Evolutionary conservation across 202 grass and related monocot genomes (phyloP), one percentile per base, ranked within the genome.

Genomic region (Schoenoplectus triqueter): DNA sequence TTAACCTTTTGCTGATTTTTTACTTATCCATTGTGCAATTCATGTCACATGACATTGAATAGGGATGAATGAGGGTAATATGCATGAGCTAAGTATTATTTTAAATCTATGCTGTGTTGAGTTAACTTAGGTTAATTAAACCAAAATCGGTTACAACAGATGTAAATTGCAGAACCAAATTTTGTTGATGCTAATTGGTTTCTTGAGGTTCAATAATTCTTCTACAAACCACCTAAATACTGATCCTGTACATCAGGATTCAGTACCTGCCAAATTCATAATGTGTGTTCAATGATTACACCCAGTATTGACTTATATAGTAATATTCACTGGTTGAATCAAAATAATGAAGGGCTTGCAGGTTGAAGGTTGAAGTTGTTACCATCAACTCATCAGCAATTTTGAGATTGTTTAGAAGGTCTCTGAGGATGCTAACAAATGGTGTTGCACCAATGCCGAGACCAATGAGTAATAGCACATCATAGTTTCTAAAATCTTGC

Each of bases 331-430:
- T 61, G 1, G 17, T 8, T 70, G 48, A 22, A 46, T 9, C 22
- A 10, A 76, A 21, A 9, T 3, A 55, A 31, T 1, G 56, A 81
- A 88, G 9, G 2, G 47, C 72, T 8, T 15, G 54, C 81, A 85
- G 13, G 5, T 4, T 40, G 5, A 17, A 70, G 4, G 82, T 59
- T 81, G 73, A 17, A 45, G 62, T 73, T 5, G 56, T 63, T 92
- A 99, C 96, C 96, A 99, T 92, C 55, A 99, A 65, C 22, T 99
- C 96, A 7, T 99, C 96, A 85, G 93, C 96, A 88, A 99, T 66
- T 82, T 99, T 99, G 70, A 96, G 96, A 68, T 99, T 99, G 73
- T 99, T 99, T 64, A 99, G 93, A 64, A 99, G 85, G 81, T 99
- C 96, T 84, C 92, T 89, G 21, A 99, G 86, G 71, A 99, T 99